Base-by-base conservation (phyloP, 1,284 basidiomycete genomes). In the Agroathelia rolfsii region DNA sequence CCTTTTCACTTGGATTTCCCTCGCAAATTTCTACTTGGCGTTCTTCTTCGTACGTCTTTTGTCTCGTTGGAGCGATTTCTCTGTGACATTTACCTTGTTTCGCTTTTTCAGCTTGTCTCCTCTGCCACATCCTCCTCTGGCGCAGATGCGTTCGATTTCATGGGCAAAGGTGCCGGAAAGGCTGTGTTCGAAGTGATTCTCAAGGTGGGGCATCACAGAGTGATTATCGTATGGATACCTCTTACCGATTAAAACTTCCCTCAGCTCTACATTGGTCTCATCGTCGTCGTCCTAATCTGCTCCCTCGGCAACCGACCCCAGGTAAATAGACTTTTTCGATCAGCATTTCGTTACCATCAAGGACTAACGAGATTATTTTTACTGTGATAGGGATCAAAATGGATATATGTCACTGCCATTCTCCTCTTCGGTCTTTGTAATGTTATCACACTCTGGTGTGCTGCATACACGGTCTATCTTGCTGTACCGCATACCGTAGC, bases 271-370 rank as follows among this genome's bases (percentile, higher is more conserved):
- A 80, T 87, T 39, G 77, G 69, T 30, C 64, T 85, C 32, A 58
- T 86, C 36, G 82, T 85, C 55, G 67, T 86, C 37, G 69, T 83
- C 41, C 62, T 76, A 25, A 78, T 86, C 34, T 85, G 81, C 59
- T 86, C 83, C 30, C 72, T 92, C 34, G 87, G 87, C 28, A 92
- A 92, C 56, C 73, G 86, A 33, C 86, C 86, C 29, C 83, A 87
- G 54, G 72, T 69, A 26, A 24, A 58, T 44, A 33, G 19, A 26
- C 19, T 11, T 19, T 2, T 25, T 21, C 37, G 15, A 34, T 3
- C 23, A 18, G 16, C n/a, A 15, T n/a, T n/a, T 30, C 16, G 23
- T 15, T 17, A 29, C 34, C 25, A 30, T 34, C 26, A 32, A 17
- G 18, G 38, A 16, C n/a, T n/a, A n/a, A n/a, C n/a, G n/a, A n/a